Conservation (phyloP, 768 basidiomycete species). For the Lentinula sp. region DNA sequence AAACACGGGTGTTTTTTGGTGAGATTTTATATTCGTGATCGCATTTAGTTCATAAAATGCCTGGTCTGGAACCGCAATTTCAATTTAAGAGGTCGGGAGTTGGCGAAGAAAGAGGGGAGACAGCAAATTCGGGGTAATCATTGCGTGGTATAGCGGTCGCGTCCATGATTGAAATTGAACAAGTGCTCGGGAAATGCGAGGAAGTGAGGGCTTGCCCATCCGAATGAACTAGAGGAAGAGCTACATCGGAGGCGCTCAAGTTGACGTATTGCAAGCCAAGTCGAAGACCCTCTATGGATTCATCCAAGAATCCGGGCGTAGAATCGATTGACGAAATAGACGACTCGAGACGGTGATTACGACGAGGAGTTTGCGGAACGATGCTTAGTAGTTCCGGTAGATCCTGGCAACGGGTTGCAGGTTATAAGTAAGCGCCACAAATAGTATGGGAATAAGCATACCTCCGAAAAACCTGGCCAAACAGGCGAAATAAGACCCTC, state of each 20-base stretch:
- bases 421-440: slow-evolving; percentile 7
- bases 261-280: slow-evolving; percentile 30
- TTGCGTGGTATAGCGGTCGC: slow-evolving; percentile 5
- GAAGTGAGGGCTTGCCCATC: slow-evolving; percentile 23
- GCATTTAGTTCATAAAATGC: background rate
- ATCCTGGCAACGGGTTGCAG: slow-evolving; percentile 14
- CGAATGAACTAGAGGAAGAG: slow-evolving; percentile 16
- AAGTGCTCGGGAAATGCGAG: slow-evolving; percentile 30
- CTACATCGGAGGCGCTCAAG: slow-evolving; percentile 26
- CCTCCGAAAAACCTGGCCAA: slow-evolving; percentile 28
- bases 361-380: slow-evolving; percentile 42
- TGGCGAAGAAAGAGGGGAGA: slow-evolving; percentile 31
- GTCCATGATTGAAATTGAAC: slow-evolving; percentile 41
- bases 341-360: slow-evolving; percentile 35
- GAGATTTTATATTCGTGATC: background rate
- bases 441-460: slow-evolving; percentile 14
- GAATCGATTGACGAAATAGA: slow-evolving; percentile 53
- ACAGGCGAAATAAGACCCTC: slow-evolving; percentile 30
- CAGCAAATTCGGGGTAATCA: slow-evolving; percentile 18
- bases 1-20: background rate
- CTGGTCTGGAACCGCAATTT: slow-evolving; percentile 11
- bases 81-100: slow-evolving; percentile 45
- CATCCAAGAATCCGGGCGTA: slow-evolving; percentile 40
- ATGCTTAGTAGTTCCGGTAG: slow-evolving; percentile 47
- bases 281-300: slow-evolving; percentile 32